Conservation (phyloP, 805 yeast species). For the Saccharomyces kudriavzevii region DNA sequence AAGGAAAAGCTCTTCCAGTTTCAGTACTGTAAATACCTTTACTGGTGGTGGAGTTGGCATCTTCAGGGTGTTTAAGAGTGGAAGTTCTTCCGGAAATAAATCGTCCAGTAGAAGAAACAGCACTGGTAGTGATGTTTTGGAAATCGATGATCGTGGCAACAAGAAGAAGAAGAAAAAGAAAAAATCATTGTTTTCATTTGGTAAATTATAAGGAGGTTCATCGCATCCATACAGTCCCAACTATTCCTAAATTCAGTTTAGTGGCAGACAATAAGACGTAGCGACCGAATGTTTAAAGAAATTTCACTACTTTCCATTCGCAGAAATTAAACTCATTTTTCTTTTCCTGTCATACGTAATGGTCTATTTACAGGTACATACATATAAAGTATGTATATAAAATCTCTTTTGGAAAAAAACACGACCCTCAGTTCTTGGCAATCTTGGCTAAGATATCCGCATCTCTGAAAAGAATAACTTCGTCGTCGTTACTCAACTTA, state of each 20-base stretch:
- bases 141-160: slow-evolving; percentile 4
- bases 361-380: background rate
- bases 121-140: slow-evolving; percentile 8
- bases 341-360: background rate
- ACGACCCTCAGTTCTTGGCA: slow-evolving; percentile 1
- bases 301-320: too few relatives aligned
- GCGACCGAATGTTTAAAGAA: too few relatives aligned
- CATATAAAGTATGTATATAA: background rate
- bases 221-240: background rate
- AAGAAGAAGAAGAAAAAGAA: slow-evolving; percentile 1
- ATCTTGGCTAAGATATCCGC: slow-evolving; percentile 92
- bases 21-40: background rate
- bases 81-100: slow-evolving; percentile 11
- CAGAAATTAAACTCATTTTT: background rate
- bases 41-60: slow-evolving; percentile 4
- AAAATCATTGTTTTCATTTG: slow-evolving; percentile 3
- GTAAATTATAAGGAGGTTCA: background rate
- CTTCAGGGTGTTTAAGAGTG: slow-evolving; percentile 13
- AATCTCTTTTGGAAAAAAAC: background rate
- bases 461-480: slow-evolving; percentile 79
- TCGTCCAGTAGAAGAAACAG: slow-evolving; percentile 18
- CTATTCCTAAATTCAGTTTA: too few relatives aligned
- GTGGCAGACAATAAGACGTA: too few relatives aligned
- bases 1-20: slow-evolving; percentile 5
- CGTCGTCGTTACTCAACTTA: slow-evolving; percentile 76